These are phyloP conservation scores for Harringtonia lauricola DNA, from an alignment of 2,329 filamentous ascomycete species.

Conservation along the genomic window DNA sequence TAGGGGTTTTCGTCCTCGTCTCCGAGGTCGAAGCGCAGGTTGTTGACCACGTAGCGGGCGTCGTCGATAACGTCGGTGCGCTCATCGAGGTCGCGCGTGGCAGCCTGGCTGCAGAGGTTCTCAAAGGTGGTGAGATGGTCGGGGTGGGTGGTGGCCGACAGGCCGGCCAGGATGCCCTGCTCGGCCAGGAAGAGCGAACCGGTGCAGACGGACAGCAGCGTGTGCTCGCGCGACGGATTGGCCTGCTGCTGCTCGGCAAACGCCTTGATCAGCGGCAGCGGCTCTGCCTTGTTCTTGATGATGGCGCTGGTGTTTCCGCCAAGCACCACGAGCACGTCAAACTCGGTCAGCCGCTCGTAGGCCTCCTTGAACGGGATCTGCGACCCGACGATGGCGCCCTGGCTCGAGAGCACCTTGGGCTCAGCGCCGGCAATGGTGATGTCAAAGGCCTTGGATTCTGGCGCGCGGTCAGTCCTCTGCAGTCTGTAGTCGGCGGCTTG, in stretches of 20 bases:
- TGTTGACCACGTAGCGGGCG: constrained; percentile 78
- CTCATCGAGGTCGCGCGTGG: constrained; percentile 58
- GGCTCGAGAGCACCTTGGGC: constrained; percentile 41
- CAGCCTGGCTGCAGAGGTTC: constrained; percentile 66
- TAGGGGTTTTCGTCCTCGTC: constrained; percentile 77
- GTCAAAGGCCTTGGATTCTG: constrained; percentile 47
- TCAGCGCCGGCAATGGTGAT: constrained; percentile 43
- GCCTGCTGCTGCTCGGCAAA: constrained; percentile 72
- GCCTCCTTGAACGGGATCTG: constrained; percentile 74
- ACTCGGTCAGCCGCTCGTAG: constrained; percentile 60
- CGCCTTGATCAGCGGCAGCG: constrained; percentile 60
- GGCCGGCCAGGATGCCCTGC: constrained; percentile 64
- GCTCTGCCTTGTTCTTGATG: constrained; percentile 57
- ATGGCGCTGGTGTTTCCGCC: constrained; percentile 57
- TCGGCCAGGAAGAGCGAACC: constrained; percentile 68
- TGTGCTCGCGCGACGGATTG: constrained; percentile 70
- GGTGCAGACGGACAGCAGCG: constrained; percentile 69
- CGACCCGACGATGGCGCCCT: constrained; percentile 60
- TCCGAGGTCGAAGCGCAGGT: constrained; percentile 75
- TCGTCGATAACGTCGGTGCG: constrained; percentile 76
- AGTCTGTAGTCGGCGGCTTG: too few species aligned
- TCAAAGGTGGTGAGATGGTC: constrained; percentile 73
- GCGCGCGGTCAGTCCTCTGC: not conserved
- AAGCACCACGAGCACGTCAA: constrained; percentile 68
- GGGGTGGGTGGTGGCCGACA: constrained; percentile 73